Evolutionary conservation across 768 basidiomycete species (phyloP), one percentile per base, ranked within the genome.

Genomic region (Ephemerocybe angulata): DNA sequence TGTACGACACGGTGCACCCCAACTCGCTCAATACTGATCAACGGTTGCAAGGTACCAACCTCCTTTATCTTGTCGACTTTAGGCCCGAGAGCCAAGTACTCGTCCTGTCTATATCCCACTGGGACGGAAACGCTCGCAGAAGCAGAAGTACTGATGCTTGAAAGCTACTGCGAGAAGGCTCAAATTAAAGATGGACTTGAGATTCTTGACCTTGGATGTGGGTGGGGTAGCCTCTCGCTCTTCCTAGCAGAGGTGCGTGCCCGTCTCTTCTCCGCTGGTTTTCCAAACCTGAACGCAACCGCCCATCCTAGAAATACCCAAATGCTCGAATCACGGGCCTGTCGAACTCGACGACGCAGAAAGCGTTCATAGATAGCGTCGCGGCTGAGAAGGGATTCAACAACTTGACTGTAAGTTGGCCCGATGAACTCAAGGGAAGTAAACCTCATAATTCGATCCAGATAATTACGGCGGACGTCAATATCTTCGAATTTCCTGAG

Each of bases 391-490:
- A 76, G 28, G 80, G 81, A 0, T 67, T 84, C 22, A 72, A 63
- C 2, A 88, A 87, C 61, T 50, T 88, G 2, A 68, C 79, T 67
- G 83, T 81, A 50, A 21, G 61, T 58, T 7, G 17, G 21, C 8
- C 46, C 28, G 28, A 41, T 38, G 28, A n/a, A 17, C 31, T 27
- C 42, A 21, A 31, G 3, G 42, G 11, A 25, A 22, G 2, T 27
- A 28, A 21, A 28, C 29, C 4, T 4, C 29, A 48, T 28, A 21
- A 54, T 15, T 11, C 43, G n/a, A 37, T 33, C 8, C 3, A 83
- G 77, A 79, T 88, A 53, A 82, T 86, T 58, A 88, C 87, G 3
- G 86, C 78, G 1, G 85, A 88, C 60, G 82, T 88, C 46, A 87
- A 86, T 58, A 72, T 70, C 1, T 79, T 75, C 60, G 79, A 88